Conservation (phyloP, 1,284 basidiomycete genomes). For the Malassezia cuniculi region DNA sequence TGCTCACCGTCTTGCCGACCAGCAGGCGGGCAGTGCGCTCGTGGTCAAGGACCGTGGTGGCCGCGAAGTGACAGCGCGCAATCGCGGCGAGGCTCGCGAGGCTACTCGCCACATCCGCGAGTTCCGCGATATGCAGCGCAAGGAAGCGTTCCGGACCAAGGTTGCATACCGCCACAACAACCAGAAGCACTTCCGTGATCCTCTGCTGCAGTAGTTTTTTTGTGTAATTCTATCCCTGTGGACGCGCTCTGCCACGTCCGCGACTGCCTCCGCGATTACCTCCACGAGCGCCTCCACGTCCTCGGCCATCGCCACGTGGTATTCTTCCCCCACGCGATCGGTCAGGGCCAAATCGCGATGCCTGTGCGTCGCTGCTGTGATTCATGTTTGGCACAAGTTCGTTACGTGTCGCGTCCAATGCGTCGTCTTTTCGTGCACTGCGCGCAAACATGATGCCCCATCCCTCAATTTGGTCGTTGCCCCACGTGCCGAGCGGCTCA, state of each 20-base stretch:
- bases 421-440: background rate
- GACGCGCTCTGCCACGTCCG: background rate
- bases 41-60: slow-evolving; percentile 27
- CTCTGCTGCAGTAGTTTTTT: slow-evolving; percentile 29
- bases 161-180: slow-evolving; percentile 44
- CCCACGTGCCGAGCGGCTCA: background rate
- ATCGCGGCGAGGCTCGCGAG: slow-evolving; percentile 82
- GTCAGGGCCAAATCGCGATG: slow-evolving; percentile 3
- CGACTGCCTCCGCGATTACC: slow-evolving; percentile 1
- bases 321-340: slow-evolving; percentile 4
- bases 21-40: slow-evolving; percentile 16
- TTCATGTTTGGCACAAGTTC: slow-evolving; percentile 9
- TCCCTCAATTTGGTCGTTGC: slow-evolving; percentile 12
- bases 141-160: slow-evolving; percentile 72
- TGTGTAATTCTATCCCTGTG: background rate
- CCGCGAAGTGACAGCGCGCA: slow-evolving; percentile 49
- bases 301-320: slow-evolving; percentile 2
- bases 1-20: slow-evolving; percentile 26
- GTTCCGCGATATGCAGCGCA: slow-evolving; percentile 65
- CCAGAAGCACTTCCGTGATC: slow-evolving; percentile 44
- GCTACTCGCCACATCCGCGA: slow-evolving; percentile 76
- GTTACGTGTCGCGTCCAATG: background rate
- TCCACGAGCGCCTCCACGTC: slow-evolving; percentile 8
- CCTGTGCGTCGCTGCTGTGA: background rate
- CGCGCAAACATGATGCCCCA: slow-evolving; percentile 11